Base-by-base conservation (phyloP, 2,329 filamentous ascomycete species). In the Capronia americana region DNA sequence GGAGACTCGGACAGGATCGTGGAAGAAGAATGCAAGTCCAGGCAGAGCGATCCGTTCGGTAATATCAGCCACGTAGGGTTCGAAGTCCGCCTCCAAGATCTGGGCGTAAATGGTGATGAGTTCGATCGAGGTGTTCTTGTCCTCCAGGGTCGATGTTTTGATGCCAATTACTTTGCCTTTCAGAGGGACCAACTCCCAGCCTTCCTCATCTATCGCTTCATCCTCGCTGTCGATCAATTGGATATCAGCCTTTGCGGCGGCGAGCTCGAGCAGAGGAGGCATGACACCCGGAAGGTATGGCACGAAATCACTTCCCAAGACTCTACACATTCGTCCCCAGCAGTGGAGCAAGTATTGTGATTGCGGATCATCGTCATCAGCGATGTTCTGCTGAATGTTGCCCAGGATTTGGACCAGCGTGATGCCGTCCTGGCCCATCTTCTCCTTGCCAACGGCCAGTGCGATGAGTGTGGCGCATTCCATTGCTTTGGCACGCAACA, bases 41-140 rank as follows among this genome's bases (percentile, higher is more conserved):
- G 95, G 94, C 24, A 99, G 84, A 1, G 93, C 94, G 76, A 99
- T 96, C 80, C 95, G 95, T 78, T 97, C 92, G 91, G 98, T 95
- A 65, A 97, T 96, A 67, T 96, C 90, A 53, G 89, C 85, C 60
- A 97, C 94, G 72, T 96, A 98, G 1, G 92, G 92, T 61, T 95
- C 93, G 76, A 99, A 99, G 32, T 91, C 88, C 24, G 86, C 92
- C 77, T 97, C 92, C n/a, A 99, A 86, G 28, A 97, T 93, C 77
- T 97, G 93, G 1, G 95, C 94, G 76, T 99, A 99, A 69, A 99
- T 94, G 55, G 96, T 93, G 67, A 99, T 90, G 61, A 99, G 88
- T 80, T 99, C 95, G 71, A 99, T 98, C n/a, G 95, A 95, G 87
- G 97, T 97, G 79, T 98, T 93, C 84, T 99, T 99, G 81, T 99